Base-by-base conservation (phyloP, 805 yeast species). In the Lachancea kluyveri region DNA sequence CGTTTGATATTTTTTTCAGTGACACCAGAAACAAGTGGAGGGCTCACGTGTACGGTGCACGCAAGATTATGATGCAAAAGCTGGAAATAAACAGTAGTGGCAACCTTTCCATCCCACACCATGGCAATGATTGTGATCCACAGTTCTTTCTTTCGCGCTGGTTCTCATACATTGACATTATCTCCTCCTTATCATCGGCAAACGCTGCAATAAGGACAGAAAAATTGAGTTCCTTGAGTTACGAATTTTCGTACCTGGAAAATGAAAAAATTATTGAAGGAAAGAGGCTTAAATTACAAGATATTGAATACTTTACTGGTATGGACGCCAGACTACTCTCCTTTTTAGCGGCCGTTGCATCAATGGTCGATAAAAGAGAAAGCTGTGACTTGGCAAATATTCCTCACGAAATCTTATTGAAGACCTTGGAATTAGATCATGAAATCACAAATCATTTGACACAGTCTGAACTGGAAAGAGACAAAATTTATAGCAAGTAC, bases 151-250 rank as follows among this genome's bases (percentile, higher is more conserved):
- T 80, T 26, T 62, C 71, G 41, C 57, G 86, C 30, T 77, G 86
- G 83, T 79, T 75, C 48, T 77, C 76, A 0, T 80, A 77, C 46
- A 57, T 77, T 20, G 88, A 80, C 45, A 70, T 78, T 3, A 62
- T 80, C n/a, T 79, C 84, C 0, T 68, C 76, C 1, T 57, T 80
- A 17, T 71, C 82, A 1, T 67, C 84, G 0, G 67, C 81, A 3
- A 54, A 43, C 2, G 18, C 37, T 12, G 22, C 33, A 16, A 25
- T 27, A 9, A 39, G 33, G 8, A 20, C 35, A 4, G 35, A 39
- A 7, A 41, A 37, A 16, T 33, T 40, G 14, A 28, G 30, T 13
- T 13, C 29, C 7, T 27, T 36, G 11, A 31, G 26, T 9, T 41
- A 57, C 21, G 52, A 49, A 12, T 62, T 66, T 20, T 32, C 21